A percentile compares a stretch with the other conserved stretches of the same genome.
These are phyloP conservation scores for Combretum micranthum DNA, from an alignment of 345 rosid species.

Conservation along the genomic window DNA sequence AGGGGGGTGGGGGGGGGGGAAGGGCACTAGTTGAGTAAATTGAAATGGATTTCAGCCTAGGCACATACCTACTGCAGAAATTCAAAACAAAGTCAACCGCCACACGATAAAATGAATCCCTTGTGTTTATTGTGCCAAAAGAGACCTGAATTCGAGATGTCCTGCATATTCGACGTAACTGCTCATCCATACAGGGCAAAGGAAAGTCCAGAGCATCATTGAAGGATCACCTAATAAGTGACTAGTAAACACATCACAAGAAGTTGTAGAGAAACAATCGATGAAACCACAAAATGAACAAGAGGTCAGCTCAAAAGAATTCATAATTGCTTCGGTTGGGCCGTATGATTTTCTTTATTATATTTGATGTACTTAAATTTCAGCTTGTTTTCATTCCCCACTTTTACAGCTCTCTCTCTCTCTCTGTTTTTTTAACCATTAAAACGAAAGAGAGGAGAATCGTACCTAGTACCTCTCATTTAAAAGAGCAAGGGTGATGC, in stretches of 20 bases:
- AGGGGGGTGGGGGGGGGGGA: too few species aligned
- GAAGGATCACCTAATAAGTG: slow-evolving; percentile 35
- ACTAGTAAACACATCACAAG: slow-evolving; percentile 5
- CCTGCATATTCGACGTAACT: slow-evolving; percentile 97
- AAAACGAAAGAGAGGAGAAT: too few species aligned
- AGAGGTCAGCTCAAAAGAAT: too few species aligned
- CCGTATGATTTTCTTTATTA: too few species aligned
- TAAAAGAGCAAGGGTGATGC: too few species aligned
- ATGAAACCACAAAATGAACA: not conserved
- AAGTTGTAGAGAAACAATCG: not conserved
- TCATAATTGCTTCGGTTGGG: too few species aligned
- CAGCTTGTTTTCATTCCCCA: too few species aligned
- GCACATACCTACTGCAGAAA: slow-evolving; percentile 58
- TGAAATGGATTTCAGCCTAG: slow-evolving; percentile 2
- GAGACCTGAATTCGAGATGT: slow-evolving; percentile 66
- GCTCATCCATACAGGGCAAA: slow-evolving; percentile 51
- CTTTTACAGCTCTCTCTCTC: too few species aligned
- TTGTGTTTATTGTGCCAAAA: slow-evolving; percentile 68
- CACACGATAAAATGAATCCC: slow-evolving; percentile 75
- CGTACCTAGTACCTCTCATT: too few species aligned
- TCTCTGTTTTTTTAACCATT: too few species aligned
- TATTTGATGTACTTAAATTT: too few species aligned
- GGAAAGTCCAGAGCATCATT: slow-evolving; percentile 27
- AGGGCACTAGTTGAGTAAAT: not conserved
- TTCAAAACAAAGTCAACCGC: slow-evolving; percentile 57